Base-by-base conservation (phyloP, 345 rosid genomes). In the Salix arbutifolia region DNA sequence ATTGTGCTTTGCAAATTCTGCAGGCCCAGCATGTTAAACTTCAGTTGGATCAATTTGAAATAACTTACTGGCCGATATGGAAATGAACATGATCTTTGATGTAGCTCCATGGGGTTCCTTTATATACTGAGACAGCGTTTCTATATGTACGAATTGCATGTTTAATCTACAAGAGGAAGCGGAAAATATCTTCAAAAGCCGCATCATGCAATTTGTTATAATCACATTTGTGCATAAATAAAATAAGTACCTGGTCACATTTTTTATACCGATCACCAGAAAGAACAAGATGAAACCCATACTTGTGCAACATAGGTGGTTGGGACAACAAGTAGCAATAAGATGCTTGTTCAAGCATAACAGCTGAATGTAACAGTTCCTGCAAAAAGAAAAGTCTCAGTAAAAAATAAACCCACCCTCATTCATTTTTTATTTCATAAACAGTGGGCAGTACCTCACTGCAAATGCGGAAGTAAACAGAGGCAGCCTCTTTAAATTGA, bases 331-430 rank as follows among this genome's bases (percentile, higher is more conserved):
- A 82, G 85, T 90, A 96, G 86, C 99, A 96, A 80, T 93, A 94
- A 74, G 99, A 92, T 80, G 97, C 97, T 90, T 96, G 99, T 92
- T 96, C 99, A 68, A 94, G 91, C 99, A 96, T 91, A 74, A 96
- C 97, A 82, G 99, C 99, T 23, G 97, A 91, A 86, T 94, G 94
- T 82, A 94, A 76, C 75, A 91, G 83, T 77, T 96, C 99, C 99
- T 96, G 82, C 56, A 74, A 77, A 79, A 71, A 62, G 35, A 71
- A 76, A 48, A 70, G 11, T 46, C 31, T 61, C 78, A 84, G 48
- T 62, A 69, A 67, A 75, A 61, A 66, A 17, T 17, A 70, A 19
- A 53, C 25, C 16, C 48, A 31, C 66, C 66, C 30, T 40, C 74
- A 71, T 38, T 30, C 16, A 70, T 18, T 46, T 40, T 40, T 66